Percentiles rank a stretch among this genome's conserved stretches.
phyloP scores from a whole-genome alignment of 1,284 basidiomycete species.

The Puccinia polysora region DNA sequence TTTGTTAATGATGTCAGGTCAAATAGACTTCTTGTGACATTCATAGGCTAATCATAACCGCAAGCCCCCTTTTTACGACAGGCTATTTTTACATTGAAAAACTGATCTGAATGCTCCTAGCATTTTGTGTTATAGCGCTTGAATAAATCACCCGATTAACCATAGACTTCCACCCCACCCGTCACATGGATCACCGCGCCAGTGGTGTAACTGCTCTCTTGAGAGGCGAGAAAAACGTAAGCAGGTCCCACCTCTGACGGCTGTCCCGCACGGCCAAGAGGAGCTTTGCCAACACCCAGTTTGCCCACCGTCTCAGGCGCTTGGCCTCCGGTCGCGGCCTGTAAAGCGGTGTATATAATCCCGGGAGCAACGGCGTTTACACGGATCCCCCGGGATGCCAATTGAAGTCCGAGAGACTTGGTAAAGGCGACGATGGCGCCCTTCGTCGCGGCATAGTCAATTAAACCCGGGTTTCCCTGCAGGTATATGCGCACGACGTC shows the following conservation, averaged over 20 bases:
- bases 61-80: no score
- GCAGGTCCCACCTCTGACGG: constrained; percentile 23
- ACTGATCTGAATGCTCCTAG: no score
- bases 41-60: no score
- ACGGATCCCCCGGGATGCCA: constrained; percentile 61
- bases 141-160: background rate
- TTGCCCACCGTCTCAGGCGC: constrained; percentile 12
- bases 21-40: no score
- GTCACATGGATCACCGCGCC: constrained; percentile 31
- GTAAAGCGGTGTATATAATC: constrained; percentile 58
- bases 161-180: constrained; percentile 16
- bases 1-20: no score
- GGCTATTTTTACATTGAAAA: no score
- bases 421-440: constrained; percentile 61
- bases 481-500: background rate
- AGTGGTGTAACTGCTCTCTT: constrained; percentile 27
- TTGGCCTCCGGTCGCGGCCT: constrained; percentile 46
- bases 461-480: constrained; percentile 53
- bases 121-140: no score
- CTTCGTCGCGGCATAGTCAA: constrained; percentile 62
- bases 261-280: constrained; percentile 29
- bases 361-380: constrained; percentile 62
- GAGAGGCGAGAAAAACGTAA: constrained; percentile 36
- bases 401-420: constrained; percentile 59
- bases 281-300: constrained; percentile 13